Conservation (phyloP, 208 protist species). For the Wallacemonas sp. region DNA sequence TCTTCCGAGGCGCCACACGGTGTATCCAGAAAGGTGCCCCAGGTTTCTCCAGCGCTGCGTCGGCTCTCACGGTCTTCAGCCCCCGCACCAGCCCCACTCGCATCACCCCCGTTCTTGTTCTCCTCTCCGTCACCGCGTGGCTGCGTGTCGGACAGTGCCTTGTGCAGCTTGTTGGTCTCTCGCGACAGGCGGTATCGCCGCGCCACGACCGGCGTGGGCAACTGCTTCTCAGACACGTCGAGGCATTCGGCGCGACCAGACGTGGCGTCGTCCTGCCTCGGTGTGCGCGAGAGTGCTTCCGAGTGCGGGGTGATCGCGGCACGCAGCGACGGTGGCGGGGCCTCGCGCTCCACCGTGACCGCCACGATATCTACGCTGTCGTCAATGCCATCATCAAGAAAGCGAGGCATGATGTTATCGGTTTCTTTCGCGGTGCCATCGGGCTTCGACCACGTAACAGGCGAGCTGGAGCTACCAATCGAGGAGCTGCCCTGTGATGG, state of each 20-base stretch:
- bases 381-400: background rate
- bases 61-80: background rate
- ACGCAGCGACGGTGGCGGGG: no score
- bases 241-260: background rate
- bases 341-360: no score
- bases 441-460: background rate
- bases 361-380: no score
- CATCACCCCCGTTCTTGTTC: background rate
- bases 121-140: no score
- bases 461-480: constrained; percentile 5
- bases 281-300: no score
- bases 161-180: no score
- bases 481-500: constrained; percentile 6
- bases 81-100: background rate
- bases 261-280: background rate
- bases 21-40: constrained; percentile 10
- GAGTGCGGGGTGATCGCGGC: no score
- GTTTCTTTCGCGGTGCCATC: no score
- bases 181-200: background rate
- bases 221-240: background rate
- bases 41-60: background rate
- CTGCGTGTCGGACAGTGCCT: no score
- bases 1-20: background rate
- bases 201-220: constrained; percentile 8
- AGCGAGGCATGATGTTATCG: no score